phyloP scores from a whole-genome alignment of 495 filamentous ascomycete species.

The Melanomma pulvis-pyrius region DNA sequence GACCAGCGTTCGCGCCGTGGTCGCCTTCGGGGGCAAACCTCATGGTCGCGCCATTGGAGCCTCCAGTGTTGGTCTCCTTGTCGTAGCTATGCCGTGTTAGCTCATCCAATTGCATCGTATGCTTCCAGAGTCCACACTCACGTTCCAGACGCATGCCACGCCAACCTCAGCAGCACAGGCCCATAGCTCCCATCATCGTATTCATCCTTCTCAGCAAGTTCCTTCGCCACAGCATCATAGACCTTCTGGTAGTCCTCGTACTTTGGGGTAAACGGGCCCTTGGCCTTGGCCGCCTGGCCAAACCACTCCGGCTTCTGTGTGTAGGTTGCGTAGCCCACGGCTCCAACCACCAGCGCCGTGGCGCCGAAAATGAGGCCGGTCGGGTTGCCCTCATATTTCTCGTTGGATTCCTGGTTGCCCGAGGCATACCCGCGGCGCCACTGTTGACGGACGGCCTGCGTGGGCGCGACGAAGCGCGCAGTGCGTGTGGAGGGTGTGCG shows the following conservation, averaged over 20 bases:
- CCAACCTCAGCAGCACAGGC: constrained; percentile 58
- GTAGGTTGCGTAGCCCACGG: constrained; percentile 71
- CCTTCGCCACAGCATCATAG: constrained; percentile 81
- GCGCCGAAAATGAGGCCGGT: constrained; percentile 52
- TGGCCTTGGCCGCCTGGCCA: constrained; percentile 19
- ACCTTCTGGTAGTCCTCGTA: constrained; percentile 94
- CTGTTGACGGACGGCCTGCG: constrained; percentile 26
- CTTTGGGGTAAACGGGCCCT: constrained; percentile 68
- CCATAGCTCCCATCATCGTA: constrained; percentile 98
- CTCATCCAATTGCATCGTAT: not conserved
- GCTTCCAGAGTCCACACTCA: constrained; percentile 12
- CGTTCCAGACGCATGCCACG: constrained; percentile 46
- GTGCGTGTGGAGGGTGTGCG: constrained; percentile 20
- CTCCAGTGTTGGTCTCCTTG: constrained; percentile 84
- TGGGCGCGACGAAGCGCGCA: constrained; percentile 20
- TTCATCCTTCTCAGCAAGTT: constrained; percentile 83
- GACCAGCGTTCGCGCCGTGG: constrained; percentile 93
- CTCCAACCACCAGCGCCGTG: constrained; percentile 62
- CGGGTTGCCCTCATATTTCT: constrained; percentile 29
- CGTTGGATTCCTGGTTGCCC: not conserved
- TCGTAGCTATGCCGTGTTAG: constrained; percentile 61
- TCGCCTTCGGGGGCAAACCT: constrained; percentile 88
- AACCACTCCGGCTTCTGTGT: constrained; percentile 54
- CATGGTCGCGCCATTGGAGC: constrained; percentile 97
- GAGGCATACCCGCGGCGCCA: constrained; percentile 31